phyloP scores from a whole-genome alignment of 1,139 yeast genomes.

The Keqinozyma sinolaborantium region DNA sequence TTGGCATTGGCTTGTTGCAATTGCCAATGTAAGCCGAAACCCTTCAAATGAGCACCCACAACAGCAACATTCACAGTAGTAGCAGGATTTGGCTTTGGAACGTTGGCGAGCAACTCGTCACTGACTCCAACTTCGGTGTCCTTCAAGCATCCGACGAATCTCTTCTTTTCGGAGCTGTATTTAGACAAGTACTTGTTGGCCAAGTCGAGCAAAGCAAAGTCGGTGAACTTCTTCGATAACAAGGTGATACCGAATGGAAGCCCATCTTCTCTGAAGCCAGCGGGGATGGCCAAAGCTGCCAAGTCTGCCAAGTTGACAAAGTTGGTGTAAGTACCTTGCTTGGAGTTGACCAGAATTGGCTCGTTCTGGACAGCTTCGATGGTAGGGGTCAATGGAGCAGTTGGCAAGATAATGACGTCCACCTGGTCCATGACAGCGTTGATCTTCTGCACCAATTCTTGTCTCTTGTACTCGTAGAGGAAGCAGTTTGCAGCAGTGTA shows the following conservation, averaged over 20 bases:
- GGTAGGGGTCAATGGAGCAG: constrained; percentile 89
- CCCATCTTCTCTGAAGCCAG: constrained; percentile 80
- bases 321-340: constrained; percentile 95
- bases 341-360: constrained; percentile 80
- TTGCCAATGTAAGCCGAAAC: constrained; percentile 93
- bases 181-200: constrained; percentile 66
- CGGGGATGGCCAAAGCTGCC: constrained; percentile 89
- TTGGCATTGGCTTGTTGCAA: constrained; percentile 81
- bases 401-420: constrained; percentile 84
- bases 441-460: constrained; percentile 66
- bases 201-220: constrained; percentile 80
- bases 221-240: constrained; percentile 77
- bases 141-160: constrained; percentile 40
- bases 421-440: constrained; percentile 49
- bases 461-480: constrained; percentile 80
- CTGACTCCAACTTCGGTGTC: constrained; percentile 30
- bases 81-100: constrained; percentile 28
- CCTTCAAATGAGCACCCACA: constrained; percentile 92
- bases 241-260: constrained; percentile 89
- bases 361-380: constrained; percentile 67
- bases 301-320: constrained; percentile 92
- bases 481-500: constrained; percentile 81
- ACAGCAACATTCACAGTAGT: constrained; percentile 66
- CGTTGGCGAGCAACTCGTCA: constrained; percentile 32
- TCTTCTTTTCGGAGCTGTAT: constrained; percentile 17